A percentile compares a stretch with the other conserved stretches of the same genome.
Evolutionary conservation across 192 early-diverging fungal genomes (phyloP).

Genomic region (Coemansia sp.): DNA sequence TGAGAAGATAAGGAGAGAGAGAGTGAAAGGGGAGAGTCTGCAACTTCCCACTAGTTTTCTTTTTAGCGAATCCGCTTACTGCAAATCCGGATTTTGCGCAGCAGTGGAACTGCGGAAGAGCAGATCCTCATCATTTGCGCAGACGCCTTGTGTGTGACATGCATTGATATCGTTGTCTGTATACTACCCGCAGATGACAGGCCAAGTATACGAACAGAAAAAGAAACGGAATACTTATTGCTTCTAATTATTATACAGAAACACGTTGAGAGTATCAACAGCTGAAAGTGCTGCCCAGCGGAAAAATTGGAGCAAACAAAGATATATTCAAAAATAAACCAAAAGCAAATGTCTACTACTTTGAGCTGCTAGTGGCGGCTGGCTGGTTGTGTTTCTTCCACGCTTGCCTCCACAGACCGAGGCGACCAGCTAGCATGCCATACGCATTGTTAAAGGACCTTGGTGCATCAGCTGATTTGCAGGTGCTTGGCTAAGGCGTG

Average conservation of each 20-base stretch:
- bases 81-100: background rate
- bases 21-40: background rate
- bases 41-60: background rate
- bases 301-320: too few species aligned
- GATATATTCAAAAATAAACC: background rate
- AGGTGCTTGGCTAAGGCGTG: background rate
- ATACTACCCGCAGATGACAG: background rate
- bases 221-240: too few species aligned
- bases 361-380: background rate
- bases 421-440: background rate
- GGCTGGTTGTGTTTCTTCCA: background rate
- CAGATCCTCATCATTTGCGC: too few species aligned
- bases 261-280: too few species aligned
- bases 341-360: background rate
- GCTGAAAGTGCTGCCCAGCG: background rate
- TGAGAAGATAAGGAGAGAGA: background rate
- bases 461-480: background rate
- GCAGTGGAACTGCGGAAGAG: too few species aligned
- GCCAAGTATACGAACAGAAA: background rate
- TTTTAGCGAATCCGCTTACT: background rate
- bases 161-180: background rate
- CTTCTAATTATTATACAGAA: constrained; percentile 18
- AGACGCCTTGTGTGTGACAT: background rate
- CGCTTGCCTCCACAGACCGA: background rate
- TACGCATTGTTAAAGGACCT: background rate